phyloP scores from a whole-genome alignment of 1,139 yeast species.

The Protomyces inundatus region DNA sequence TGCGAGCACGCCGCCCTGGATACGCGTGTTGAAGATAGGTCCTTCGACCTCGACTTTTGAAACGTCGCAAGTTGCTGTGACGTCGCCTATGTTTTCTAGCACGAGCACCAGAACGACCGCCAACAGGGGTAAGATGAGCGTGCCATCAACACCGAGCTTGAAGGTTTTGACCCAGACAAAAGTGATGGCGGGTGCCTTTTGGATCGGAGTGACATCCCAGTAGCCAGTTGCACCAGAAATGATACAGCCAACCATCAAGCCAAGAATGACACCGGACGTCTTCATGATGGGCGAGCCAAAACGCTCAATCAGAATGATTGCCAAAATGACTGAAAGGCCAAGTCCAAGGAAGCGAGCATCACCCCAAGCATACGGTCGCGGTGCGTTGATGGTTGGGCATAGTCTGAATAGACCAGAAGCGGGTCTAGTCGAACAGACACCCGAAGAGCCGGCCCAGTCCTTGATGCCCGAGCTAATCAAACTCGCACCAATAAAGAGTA shows the following conservation, averaged over 20 bases:
- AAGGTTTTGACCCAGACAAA: conserved; percentile 86
- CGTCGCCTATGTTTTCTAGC: conserved; percentile 92
- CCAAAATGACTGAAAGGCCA: conserved; percentile 71
- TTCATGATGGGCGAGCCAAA: conserved; percentile 95
- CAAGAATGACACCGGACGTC: conserved; percentile 82
- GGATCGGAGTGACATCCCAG: conserved; percentile 54
- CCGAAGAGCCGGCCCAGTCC: conserved; percentile 88
- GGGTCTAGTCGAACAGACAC: conserved; percentile 38
- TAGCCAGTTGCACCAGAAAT: conserved; percentile 89
- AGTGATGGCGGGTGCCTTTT: conserved; percentile 73
- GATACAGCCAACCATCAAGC: conserved; percentile 78
- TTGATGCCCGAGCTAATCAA: conserved; percentile 65
- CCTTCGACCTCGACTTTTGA: conserved; percentile 81
- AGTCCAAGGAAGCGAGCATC: conserved; percentile 78
- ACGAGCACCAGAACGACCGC: conserved; percentile 74
- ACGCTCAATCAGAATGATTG: conserved; percentile 69
- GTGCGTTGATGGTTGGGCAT: conserved; percentile 48
- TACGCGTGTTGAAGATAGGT: conserved; percentile 67
- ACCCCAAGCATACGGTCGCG: conserved; percentile 66
- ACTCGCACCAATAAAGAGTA: conserved; percentile 67
- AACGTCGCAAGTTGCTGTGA: conserved; percentile 88
- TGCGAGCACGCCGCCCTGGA: conserved; percentile 87
- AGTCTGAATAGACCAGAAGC: conserved; percentile 46
- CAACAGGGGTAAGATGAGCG: conserved; percentile 73
- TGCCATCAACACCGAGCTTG: conserved; percentile 68